Evolutionary conservation across 192 early-diverging fungal genomes (phyloP).

Genomic region (Nowakowskiella sp.): DNA sequence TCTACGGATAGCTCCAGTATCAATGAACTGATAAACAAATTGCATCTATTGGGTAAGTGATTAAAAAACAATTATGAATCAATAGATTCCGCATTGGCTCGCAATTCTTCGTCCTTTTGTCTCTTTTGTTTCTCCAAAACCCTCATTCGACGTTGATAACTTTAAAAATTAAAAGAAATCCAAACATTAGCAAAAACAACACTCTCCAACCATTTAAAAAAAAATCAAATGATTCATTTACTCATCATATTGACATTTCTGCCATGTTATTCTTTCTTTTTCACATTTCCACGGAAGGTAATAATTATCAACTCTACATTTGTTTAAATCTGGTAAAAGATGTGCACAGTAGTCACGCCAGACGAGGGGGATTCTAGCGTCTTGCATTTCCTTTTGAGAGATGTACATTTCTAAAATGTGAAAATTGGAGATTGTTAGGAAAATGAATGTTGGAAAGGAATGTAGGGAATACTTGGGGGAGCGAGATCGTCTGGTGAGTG

Average conservation of each 20-base stretch:
- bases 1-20: too few species aligned
- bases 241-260: slow-evolving; percentile 96
- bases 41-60: too few species aligned
- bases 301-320: slow-evolving; percentile 75
- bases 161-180: slow-evolving; percentile 13
- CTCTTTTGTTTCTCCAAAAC: slow-evolving; percentile 27
- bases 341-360: slow-evolving; percentile 94
- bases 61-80: too few species aligned
- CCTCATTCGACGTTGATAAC: slow-evolving; percentile 25
- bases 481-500: too few species aligned
- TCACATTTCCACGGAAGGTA: slow-evolving; percentile 94
- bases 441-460: too few species aligned
- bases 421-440: too few species aligned
- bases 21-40: too few species aligned
- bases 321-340: slow-evolving; percentile 81
- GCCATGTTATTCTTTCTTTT: slow-evolving; percentile 76
- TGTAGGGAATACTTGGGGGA: too few species aligned
- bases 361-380: slow-evolving; percentile 72
- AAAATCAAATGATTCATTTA: slow-evolving; percentile 8
- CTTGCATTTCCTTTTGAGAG: slow-evolving; percentile 76
- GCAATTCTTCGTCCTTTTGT: too few species aligned
- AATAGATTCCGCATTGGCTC: too few species aligned
- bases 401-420: slow-evolving; percentile 82
- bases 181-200: slow-evolving; percentile 10
- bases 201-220: background rate